Conservation (phyloP, 139 green algal species). For the Chlamydomonas sp. region DNA sequence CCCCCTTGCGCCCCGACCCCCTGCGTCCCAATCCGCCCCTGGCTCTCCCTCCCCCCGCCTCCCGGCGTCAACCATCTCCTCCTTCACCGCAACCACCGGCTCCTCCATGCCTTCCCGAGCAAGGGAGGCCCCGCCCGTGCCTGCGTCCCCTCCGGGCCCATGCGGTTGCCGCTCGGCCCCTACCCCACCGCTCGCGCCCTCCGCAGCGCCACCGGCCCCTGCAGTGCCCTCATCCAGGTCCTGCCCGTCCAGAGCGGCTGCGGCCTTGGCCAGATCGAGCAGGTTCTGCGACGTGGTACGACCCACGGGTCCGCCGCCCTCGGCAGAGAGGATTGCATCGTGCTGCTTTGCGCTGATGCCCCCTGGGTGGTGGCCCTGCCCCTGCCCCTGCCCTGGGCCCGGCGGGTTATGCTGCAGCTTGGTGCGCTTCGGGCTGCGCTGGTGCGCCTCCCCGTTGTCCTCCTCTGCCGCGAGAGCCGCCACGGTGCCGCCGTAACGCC, state of each 20-base stretch:
- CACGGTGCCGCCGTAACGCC: neutral
- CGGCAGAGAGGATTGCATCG: neutral
- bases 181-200: too few species aligned
- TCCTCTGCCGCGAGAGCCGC: neutral
- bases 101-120: too few species aligned
- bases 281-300: slow-evolving; percentile 11
- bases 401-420: neutral
- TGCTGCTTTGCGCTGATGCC: neutral
- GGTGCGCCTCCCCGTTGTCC: neutral
- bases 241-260: slow-evolving; percentile 11
- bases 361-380: neutral
- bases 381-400: neutral
- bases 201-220: neutral
- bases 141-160: neutral
- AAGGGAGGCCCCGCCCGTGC: neutral
- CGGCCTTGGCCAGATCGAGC: slow-evolving; percentile 32
- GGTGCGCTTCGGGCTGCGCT: slow-evolving; percentile 25
- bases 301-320: neutral
- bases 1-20: too few species aligned
- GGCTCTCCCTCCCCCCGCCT: neutral
- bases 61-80: neutral
- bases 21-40: too few species aligned
- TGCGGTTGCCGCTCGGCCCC: neutral
- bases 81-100: neutral
- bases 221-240: slow-evolving; percentile 23